Evolutionary conservation across 2,329 filamentous ascomycete genomes (phyloP).

Genomic region (Fusarium sp.): DNA sequence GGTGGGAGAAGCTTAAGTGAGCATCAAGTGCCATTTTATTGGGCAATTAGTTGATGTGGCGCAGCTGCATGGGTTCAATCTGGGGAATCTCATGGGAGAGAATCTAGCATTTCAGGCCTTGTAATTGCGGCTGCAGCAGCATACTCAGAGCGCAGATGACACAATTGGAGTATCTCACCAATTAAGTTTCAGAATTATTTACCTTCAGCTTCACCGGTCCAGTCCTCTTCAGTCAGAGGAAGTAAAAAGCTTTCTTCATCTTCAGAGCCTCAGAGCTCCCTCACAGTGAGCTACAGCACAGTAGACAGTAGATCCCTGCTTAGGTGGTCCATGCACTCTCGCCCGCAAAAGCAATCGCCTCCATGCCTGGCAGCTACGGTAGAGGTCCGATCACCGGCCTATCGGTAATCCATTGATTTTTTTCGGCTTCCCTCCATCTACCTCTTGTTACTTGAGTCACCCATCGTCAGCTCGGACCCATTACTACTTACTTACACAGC

Average conservation of each 20-base stretch:
- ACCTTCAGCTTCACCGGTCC: no score
- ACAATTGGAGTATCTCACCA: no score
- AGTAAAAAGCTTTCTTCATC: not conserved
- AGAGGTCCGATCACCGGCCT: slow-evolving; percentile 45
- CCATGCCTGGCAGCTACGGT: slow-evolving; percentile 25
- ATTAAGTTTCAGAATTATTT: no score
- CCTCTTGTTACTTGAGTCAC: slow-evolving; percentile 43
- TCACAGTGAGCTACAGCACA: slow-evolving; percentile 18
- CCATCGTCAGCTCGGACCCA: slow-evolving; percentile 23
- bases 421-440: slow-evolving; percentile 39
- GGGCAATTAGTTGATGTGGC: slow-evolving; percentile 26
- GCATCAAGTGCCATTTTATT: slow-evolving; percentile 24
- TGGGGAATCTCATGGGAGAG: slow-evolving; percentile 33
- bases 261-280: not conserved
- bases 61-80: slow-evolving; percentile 37
- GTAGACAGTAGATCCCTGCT: slow-evolving; percentile 26
- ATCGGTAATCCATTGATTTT: slow-evolving; percentile 42
- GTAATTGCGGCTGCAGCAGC: no score
- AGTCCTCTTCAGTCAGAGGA: no score
- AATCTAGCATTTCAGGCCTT: not conserved
- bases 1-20: slow-evolving; percentile 9
- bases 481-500: slow-evolving; percentile 38
- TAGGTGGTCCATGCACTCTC: slow-evolving; percentile 40
- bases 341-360: slow-evolving; percentile 13
- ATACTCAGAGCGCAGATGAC: not conserved